Evolutionary conservation across 345 rosid genomes (phyloP), one percentile per base, ranked within the genome.

Genomic region (Streptanthus diversifolius): DNA sequence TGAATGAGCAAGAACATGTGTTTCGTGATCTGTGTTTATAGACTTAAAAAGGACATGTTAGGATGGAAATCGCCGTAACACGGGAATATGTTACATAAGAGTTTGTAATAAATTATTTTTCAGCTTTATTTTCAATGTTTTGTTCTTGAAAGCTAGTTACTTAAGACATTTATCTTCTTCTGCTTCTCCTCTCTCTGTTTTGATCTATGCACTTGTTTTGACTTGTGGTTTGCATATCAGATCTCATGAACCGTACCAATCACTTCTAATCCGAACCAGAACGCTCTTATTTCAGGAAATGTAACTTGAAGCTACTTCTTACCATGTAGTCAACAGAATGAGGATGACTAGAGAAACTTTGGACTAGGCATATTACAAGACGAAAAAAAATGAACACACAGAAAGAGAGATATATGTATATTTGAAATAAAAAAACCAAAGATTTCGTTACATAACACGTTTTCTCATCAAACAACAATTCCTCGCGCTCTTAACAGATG

Each of bases 1-100:
- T 4, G 21, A 66, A 58, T 58, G 67, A 66, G 67, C 45, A 66
- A 32, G 45, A 66, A 29, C 61, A 65, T 64, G 48, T 48, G 56
- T 57, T 66, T 48, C 47, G 18, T 74, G 22, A 58, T 73, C 41
- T 62, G 27, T 73, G 77, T 65, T 71, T 27, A 33, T 25, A 29
- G 66, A 19, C 29, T 11, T 49, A 21, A 11, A 49, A 49, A 22
- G 15, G 33, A 14, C 63, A 48, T 10, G 19, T 47, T 9, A 49
- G 61, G 44, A 45, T 51, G 39, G 8, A 25, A 52, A 51, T 53
- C 52, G 0, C 6, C 5, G 21, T 61, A 40, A 18, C 10, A 35
- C 22, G 30, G 10, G 18, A 17, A 40, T 74, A 37, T 67, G 62
- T 67, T 49, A 51, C 22, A 21, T 8, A 59, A 21, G 37, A 49